Conservation (phyloP, 805 yeast species). For the Metschnikowia similis region DNA sequence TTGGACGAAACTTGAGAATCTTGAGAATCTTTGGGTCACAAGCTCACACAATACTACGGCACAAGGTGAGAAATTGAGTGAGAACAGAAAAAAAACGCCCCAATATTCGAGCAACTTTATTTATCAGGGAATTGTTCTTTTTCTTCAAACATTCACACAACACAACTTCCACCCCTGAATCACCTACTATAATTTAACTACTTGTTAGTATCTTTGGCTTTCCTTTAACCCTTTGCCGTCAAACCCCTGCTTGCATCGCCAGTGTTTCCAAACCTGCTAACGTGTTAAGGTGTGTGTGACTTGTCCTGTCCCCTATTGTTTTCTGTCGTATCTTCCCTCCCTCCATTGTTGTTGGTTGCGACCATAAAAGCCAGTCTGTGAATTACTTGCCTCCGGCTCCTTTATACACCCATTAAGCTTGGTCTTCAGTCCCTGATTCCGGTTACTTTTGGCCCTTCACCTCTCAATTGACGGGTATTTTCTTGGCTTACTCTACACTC, state of each 20-base stretch:
- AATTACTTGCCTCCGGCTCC: not conserved
- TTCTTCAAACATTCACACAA: not conserved
- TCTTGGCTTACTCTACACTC: not conserved
- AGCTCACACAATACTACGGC: slow-evolving; percentile 4
- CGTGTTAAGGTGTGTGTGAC: not conserved
- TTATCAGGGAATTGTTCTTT: not conserved
- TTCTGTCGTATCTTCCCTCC: not conserved
- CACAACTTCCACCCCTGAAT: not conserved
- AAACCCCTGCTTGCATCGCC: not conserved
- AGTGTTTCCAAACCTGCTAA: not conserved
- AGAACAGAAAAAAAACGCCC: slow-evolving; percentile 4
- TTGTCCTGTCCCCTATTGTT: not conserved
- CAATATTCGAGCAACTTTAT: slow-evolving; percentile 3
- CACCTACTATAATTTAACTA: not conserved
- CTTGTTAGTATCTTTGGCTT: not conserved
- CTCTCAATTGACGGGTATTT: not conserved
- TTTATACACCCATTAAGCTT: not conserved
- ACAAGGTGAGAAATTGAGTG: slow-evolving; percentile 5
- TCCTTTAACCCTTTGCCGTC: not conserved
- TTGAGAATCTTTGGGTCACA: not conserved
- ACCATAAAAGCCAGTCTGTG: not conserved
- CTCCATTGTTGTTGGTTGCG: not conserved
- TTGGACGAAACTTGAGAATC: not conserved
- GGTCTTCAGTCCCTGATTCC: not conserved
- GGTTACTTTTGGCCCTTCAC: not conserved